These are phyloP conservation scores for Boletales sp. DNA, from an alignment of 768 basidiomycete genomes.

Conservation along the genomic window DNA sequence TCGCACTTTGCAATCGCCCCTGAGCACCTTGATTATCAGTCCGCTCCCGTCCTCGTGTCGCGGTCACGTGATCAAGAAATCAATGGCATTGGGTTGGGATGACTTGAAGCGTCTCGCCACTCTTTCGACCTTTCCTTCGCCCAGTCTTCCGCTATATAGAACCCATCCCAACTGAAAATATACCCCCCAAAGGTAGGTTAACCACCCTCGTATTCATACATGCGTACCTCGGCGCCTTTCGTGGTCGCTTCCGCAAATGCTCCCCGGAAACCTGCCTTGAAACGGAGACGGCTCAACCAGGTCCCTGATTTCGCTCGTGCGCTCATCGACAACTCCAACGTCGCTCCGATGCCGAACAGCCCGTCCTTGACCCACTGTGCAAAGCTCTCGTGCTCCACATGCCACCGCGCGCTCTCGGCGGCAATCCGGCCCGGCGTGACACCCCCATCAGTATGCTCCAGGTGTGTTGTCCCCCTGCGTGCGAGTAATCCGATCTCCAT, in stretches of 20 bases:
- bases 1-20: slow-evolving; percentile 15
- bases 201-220: slow-evolving; percentile 2
- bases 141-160: no score
- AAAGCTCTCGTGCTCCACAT: slow-evolving; percentile 28
- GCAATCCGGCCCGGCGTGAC: slow-evolving; percentile 15
- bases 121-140: no score
- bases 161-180: no score
- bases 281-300: slow-evolving; percentile 26
- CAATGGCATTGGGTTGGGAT: slow-evolving; percentile 4
- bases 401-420: slow-evolving; percentile 25
- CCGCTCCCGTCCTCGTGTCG: slow-evolving; percentile 17
- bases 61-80: slow-evolving; percentile 27
- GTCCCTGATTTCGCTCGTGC: slow-evolving; percentile 14
- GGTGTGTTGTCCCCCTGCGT: slow-evolving; percentile 7
- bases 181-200: not conserved
- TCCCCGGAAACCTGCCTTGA: slow-evolving; percentile 16
- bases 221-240: slow-evolving; percentile 17
- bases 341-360: not conserved
- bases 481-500: no score
- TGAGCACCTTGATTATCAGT: no score
- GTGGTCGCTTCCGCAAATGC: not conserved
- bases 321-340: slow-evolving; percentile 19
- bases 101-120: no score
- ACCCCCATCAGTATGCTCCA: slow-evolving; percentile 16
- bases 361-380: not conserved